These are phyloP conservation scores for Myxozyma neglecta DNA, from an alignment of 805 yeast species.

Conservation along the genomic window DNA sequence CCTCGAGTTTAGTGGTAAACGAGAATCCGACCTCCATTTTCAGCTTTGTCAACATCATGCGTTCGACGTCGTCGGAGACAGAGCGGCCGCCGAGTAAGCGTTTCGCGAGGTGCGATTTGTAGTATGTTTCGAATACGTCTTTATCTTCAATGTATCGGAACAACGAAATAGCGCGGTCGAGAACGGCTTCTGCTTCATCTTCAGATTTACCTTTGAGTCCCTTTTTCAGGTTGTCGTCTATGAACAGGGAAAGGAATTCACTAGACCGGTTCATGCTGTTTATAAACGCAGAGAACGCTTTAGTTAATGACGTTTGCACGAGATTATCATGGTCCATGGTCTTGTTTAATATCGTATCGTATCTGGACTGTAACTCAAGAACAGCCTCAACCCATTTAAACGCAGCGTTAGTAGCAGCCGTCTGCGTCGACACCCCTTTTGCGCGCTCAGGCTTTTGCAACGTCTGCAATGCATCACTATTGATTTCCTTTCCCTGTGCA, in stretches of 20 bases:
- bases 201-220: constrained; percentile 50
- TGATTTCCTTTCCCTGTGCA: constrained; percentile 48
- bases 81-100: constrained; percentile 57
- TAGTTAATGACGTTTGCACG: constrained; percentile 56
- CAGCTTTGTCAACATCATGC: constrained; percentile 61
- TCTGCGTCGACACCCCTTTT: constrained; percentile 18
- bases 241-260: constrained; percentile 57
- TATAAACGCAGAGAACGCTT: constrained; percentile 57
- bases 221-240: constrained; percentile 59
- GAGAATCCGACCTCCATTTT: constrained; percentile 78
- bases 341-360: constrained; percentile 48
- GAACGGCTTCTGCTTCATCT: constrained; percentile 49
- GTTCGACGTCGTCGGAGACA: constrained; percentile 62
- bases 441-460: constrained; percentile 7
- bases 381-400: constrained; percentile 66
- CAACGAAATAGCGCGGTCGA: constrained; percentile 59
- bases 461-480: constrained; percentile 30
- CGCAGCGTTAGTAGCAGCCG: constrained; percentile 53
- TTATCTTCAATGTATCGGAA: constrained; percentile 74
- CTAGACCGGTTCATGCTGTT: constrained; percentile 25
- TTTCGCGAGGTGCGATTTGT: constrained; percentile 82
- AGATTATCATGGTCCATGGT: constrained; percentile 53
- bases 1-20: constrained; percentile 75
- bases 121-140: constrained; percentile 80
- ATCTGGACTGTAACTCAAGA: constrained; percentile 52